Evolutionary conservation across 352 stramenopile genomes (phyloP), one percentile per base, ranked within the genome.

Genomic region (Elongisporangium anandrum): DNA sequence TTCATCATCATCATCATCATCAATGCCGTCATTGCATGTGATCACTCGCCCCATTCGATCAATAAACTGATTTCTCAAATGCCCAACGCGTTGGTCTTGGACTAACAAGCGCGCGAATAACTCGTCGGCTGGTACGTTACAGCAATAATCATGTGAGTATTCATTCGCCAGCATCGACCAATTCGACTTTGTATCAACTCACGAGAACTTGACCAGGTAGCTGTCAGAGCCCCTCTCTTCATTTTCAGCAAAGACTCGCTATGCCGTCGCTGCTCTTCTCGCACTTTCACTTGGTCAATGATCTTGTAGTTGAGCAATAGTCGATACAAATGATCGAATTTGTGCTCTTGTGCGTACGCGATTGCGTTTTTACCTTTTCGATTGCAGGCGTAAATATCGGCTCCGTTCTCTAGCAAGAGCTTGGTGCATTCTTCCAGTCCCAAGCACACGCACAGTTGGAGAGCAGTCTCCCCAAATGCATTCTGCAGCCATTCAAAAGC

Each of bases 41-140:
- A 88, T 74, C 26, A 90, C 78, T 26, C 79, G 62, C 4, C 77
- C 81, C 23, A 59, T 67, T 9, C 59, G 70, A 53, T 90, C 70
- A 15, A 90, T 61, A 59, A 72, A 90, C 57, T 90, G 81, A 38
- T 79, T 82, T 17, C 81, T 68, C 51, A 90, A 48, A 52, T 86
- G 76, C 0, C 78, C 76, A 13, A 68, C 72, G 20, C 72, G 76
- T 52, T 73, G 61, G 17, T 88, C 74, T 20, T 87, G 67, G 7
- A 88, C 69, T 3, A 70, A 66, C 6, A 85, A 71, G 0, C 69
- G 69, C 0, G 64, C 63, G 19, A 85, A 65, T 4, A 90, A 66
- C 49, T 73, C 61, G 23, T 79, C 69, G 12, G 77, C 81, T 90
- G 53, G 7, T 19, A 24, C 61, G 10, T 1, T 41, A 57, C 53